phyloP scores from a whole-genome alignment of 1,284 basidiomycete species.

The Rugosomyces carneus region DNA sequence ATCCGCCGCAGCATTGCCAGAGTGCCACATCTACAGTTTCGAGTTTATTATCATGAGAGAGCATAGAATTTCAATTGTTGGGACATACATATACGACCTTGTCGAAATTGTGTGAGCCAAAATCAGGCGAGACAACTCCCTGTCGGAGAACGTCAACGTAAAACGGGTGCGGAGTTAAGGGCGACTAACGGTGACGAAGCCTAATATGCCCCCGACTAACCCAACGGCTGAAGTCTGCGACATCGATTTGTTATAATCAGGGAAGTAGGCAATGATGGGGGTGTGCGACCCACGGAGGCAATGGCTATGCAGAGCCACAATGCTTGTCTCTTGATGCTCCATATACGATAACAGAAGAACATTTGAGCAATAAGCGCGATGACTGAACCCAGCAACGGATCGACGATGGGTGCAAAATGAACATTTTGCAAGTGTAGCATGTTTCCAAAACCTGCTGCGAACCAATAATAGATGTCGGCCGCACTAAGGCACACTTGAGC shows the following conservation, averaged over 20 bases:
- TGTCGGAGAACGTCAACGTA: neutral
- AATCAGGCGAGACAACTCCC: neutral
- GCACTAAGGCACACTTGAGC: slow-evolving; percentile 16
- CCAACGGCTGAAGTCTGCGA: slow-evolving; percentile 9
- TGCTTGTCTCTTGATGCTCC: slow-evolving; percentile 14
- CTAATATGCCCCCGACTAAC: slow-evolving; percentile 8
- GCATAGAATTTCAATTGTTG: neutral
- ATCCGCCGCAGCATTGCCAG: slow-evolving; percentile 17
- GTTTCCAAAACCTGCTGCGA: slow-evolving; percentile 19
- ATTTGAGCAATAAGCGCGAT: slow-evolving; percentile 20
- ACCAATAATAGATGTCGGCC: slow-evolving; percentile 20
- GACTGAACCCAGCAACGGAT: slow-evolving; percentile 18
- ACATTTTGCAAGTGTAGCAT: slow-evolving; percentile 14
- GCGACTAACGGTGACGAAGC: neutral
- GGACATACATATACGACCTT: neutral
- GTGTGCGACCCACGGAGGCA: slow-evolving; percentile 6
- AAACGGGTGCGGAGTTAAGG: neutral
- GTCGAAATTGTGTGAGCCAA: neutral
- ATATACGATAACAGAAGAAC: slow-evolving; percentile 22
- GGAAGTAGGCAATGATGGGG: no score
- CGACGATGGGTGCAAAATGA: slow-evolving; percentile 13
- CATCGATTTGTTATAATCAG: neutral
- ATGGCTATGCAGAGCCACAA: slow-evolving; percentile 14
- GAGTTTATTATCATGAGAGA: neutral
- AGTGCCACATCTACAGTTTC: slow-evolving; percentile 16